Percentiles rank a stretch among this genome's conserved stretches.
Evolutionary conservation across 345 rosid species (phyloP).

Genomic region (Hibiscus mutabilis): DNA sequence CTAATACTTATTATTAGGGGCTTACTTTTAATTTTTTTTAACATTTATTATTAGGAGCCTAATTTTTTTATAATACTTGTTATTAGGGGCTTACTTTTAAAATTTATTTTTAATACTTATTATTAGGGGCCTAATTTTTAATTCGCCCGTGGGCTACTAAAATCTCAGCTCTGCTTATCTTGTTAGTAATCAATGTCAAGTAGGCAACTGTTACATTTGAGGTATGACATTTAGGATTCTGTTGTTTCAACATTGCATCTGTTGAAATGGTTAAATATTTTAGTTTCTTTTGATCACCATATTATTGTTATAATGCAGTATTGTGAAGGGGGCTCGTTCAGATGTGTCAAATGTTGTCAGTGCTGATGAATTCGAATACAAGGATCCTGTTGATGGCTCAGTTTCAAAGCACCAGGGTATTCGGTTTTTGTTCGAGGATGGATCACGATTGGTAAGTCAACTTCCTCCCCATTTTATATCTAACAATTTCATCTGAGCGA

Average conservation of each 20-base stretch:
- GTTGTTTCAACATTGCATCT: background rate
- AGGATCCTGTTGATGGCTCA: constrained; percentile 96
- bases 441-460: constrained; percentile 81
- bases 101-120: no score
- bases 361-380: constrained; percentile 95
- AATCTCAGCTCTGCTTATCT: no score
- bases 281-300: background rate
- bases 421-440: constrained; percentile 89
- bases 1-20: no score
- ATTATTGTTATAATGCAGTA: constrained; percentile 33
- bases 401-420: constrained; percentile 90
- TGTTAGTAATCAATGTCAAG: background rate
- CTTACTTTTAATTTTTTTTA: no score
- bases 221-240: background rate
- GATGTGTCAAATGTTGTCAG: constrained; percentile 66
- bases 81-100: no score
- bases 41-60: no score
- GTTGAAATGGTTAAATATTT: no score
- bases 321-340: constrained; percentile 53
- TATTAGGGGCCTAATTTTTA: no score
- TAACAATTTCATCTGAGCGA: background rate
- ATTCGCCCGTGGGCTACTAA: no score
- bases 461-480: background rate
- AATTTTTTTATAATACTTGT: no score
- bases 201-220: background rate